These are phyloP conservation scores for Umbilicus rupestris DNA, from an alignment of 164 flowering plant species.

Conservation along the genomic window DNA sequence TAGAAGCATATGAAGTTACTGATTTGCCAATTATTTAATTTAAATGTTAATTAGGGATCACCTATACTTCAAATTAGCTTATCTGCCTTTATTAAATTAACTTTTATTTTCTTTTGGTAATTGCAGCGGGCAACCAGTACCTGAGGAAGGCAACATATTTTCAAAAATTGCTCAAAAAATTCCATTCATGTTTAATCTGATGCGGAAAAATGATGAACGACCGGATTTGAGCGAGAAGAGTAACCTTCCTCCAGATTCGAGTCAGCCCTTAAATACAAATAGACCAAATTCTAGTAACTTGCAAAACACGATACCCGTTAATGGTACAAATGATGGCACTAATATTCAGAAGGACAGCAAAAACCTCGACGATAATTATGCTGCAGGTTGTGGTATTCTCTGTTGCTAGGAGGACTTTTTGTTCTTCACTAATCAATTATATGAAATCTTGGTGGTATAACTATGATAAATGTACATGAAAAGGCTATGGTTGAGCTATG, in stretches of 20 bases:
- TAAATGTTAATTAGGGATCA: not conserved
- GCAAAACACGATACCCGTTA: slow-evolving; percentile 13
- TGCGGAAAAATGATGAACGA: slow-evolving; percentile 25
- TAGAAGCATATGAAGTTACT: not conserved
- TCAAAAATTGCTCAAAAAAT: slow-evolving; percentile 54
- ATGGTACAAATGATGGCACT: slow-evolving; percentile 17
- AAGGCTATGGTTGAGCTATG: not conserved
- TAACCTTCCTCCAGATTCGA: slow-evolving; percentile 9
- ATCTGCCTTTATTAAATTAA: not conserved
- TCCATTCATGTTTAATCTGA: slow-evolving; percentile 58
- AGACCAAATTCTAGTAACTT: slow-evolving; percentile 15
- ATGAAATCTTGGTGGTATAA: no score
- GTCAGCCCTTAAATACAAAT: slow-evolving; percentile 12
- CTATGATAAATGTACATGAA: no score
- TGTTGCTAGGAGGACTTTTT: no score
- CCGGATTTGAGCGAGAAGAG: slow-evolving; percentile 15
- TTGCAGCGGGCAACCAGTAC: slow-evolving; percentile 17
- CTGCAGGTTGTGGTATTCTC: slow-evolving; percentile 26
- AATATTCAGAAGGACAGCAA: slow-evolving; percentile 20
- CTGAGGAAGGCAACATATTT: slow-evolving; percentile 40
- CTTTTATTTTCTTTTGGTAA: slow-evolving; percentile 18
- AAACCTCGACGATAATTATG: slow-evolving; percentile 17
- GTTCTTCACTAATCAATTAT: no score
- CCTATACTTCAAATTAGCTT: not conserved
- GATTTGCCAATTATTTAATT: no score